These are phyloP conservation scores for Oenanthe sinensis DNA, from an alignment of 129 eudicot species.

Conservation along the genomic window DNA sequence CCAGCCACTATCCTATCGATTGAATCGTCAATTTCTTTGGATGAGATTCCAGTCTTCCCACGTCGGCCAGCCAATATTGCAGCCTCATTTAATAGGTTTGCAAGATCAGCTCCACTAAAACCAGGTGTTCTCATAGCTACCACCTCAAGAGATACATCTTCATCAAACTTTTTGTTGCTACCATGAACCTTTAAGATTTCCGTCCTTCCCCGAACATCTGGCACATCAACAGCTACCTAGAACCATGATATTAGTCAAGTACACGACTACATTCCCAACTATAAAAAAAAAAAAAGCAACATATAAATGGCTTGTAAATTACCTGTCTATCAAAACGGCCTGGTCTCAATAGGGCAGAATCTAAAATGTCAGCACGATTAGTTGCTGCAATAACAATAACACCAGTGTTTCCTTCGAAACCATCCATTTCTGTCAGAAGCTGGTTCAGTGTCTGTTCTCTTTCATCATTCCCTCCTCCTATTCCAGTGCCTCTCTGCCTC, in stretches of 20 bases:
- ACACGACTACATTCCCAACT: conserved; percentile 6
- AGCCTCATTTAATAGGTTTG: conserved; percentile 87
- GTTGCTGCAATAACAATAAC: conserved; percentile 94
- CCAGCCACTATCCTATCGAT: conserved; percentile 96
- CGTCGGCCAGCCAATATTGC: conserved; percentile 93
- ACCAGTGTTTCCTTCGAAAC: conserved; percentile 92
- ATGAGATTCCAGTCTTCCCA: conserved; percentile 63
- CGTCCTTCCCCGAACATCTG: conserved; percentile 86
- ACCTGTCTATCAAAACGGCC: conserved; percentile 99
- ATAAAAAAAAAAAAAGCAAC: background rate
- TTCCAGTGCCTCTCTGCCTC: conserved; percentile 90
- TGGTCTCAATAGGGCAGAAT: conserved; percentile 87
- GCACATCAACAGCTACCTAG: conserved; percentile 86
- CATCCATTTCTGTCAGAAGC: conserved; percentile 97
- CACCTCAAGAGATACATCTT: conserved; percentile 83
- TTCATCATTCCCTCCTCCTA: conserved; percentile 97
- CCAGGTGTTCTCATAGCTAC: conserved; percentile 98
- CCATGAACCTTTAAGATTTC: conserved; percentile 93
- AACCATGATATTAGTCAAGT: conserved; percentile 13
- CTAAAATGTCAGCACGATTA: conserved; percentile 91
- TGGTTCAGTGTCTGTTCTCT: conserved; percentile 95
- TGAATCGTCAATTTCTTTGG: conserved; percentile 90
- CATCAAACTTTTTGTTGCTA: conserved; percentile 72
- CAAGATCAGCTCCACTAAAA: conserved; percentile 98
- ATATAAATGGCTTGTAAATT: conserved; percentile 4